These are phyloP conservation scores for Xylaria sp. DNA, from an alignment of 2,329 filamentous ascomycete genomes.

Conservation along the genomic window DNA sequence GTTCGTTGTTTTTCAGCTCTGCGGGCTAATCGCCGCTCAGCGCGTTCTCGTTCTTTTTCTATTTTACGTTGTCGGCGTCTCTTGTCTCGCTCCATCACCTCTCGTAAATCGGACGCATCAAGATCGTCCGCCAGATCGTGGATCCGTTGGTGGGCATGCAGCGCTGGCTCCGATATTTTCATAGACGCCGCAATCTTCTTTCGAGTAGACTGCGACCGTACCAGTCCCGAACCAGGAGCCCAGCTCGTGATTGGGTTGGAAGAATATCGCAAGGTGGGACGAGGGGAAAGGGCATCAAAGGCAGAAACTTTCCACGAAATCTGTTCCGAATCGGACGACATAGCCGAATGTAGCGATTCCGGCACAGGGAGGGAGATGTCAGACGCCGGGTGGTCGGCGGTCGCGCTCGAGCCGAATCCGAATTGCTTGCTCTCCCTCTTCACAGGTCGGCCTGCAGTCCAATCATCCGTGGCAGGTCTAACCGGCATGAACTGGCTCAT, in stretches of 20 bases:
- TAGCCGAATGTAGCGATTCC: constrained; percentile 76
- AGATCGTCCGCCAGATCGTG: constrained; percentile 82
- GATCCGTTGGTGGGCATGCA: constrained; percentile 67
- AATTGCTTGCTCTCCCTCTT: constrained; percentile 70
- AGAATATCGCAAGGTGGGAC: constrained; percentile 80
- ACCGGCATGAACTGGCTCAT: constrained; percentile 75
- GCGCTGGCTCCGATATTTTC: constrained; percentile 64
- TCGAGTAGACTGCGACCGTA: constrained; percentile 56
- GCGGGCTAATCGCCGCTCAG: constrained; percentile 68
- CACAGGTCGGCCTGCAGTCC: constrained; percentile 63
- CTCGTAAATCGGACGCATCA: constrained; percentile 80
- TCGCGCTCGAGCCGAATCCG: constrained; percentile 57
- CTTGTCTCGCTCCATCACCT: constrained; percentile 88
- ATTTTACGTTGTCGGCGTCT: constrained; percentile 78
- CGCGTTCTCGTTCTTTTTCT: constrained; percentile 68
- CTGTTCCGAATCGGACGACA: constrained; percentile 76
- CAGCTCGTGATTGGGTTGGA: constrained; percentile 65
- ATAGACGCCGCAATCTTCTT: constrained; percentile 56
- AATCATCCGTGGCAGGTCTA: constrained; percentile 64
- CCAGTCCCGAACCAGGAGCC: constrained; percentile 51
- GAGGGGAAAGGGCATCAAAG: constrained; percentile 80
- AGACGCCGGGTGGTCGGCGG: constrained; percentile 67
- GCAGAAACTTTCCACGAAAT: constrained; percentile 80
- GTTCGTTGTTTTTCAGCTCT: constrained; percentile 70
- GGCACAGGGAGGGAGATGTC: constrained; percentile 76